Percentiles rank a stretch among this genome's conserved stretches.
These are phyloP conservation scores for Eucalyptus erythrocorys DNA, from an alignment of 345 rosid genomes.

Conservation along the genomic window DNA sequence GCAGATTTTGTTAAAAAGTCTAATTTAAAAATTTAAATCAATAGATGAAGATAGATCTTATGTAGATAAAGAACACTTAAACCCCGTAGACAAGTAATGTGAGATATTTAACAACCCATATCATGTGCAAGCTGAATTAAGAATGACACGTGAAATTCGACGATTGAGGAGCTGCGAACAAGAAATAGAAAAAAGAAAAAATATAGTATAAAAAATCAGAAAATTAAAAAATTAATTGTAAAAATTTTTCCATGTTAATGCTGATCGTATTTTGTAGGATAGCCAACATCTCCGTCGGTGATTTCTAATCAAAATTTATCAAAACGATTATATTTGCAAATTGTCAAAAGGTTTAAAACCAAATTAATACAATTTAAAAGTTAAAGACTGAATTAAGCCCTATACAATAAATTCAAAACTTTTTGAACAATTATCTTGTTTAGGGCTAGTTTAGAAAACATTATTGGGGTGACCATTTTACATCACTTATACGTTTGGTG, in stretches of 20 bases:
- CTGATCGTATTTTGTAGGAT: fast-evolving
- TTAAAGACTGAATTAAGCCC: not conserved
- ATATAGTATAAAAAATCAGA: not conserved
- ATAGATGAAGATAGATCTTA: not conserved
- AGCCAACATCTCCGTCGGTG: fast-evolving
- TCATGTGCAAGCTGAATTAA: not conserved
- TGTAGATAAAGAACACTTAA: not conserved
- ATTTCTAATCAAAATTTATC: not conserved
- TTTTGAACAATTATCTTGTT: not conserved
- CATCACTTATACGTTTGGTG: not conserved
- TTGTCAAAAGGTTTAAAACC: not conserved
- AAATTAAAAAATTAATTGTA: not conserved
- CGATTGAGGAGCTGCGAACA: fast-evolving
- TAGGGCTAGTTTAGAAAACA: not conserved
- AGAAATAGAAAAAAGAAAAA: not conserved
- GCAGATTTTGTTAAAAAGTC: not conserved
- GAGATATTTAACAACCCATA: not conserved
- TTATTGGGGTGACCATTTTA: not conserved
- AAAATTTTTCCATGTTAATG: not conserved
- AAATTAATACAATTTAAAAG: not conserved
- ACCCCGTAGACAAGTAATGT: not conserved
- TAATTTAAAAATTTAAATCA: not conserved
- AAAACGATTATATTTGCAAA: not conserved
- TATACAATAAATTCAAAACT: not conserved
- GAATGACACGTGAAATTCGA: not conserved